These are phyloP conservation scores for Aspergillus nidulans DNA, from an alignment of 495 filamentous ascomycete species.

Conservation along the genomic window DNA sequence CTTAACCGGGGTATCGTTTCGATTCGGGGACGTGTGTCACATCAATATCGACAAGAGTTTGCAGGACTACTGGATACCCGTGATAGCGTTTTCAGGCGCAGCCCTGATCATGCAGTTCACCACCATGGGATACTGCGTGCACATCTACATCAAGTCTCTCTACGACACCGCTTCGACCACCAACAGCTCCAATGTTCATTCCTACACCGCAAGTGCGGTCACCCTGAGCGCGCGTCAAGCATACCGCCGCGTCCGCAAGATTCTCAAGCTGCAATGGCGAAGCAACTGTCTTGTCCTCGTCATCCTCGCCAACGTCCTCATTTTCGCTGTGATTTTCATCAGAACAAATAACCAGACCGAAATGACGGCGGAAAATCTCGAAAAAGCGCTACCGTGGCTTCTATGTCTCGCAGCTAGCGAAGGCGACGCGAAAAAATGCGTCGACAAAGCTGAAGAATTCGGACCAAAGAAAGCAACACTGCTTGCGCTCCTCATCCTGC, in stretches of 20 bases:
- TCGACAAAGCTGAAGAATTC: conserved; percentile 44
- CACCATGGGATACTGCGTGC: conserved; percentile 90
- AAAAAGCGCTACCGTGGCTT: conserved; percentile 61
- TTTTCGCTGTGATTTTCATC: conserved; percentile 87
- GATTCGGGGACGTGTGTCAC: conserved; percentile 87
- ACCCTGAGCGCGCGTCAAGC: conserved; percentile 84
- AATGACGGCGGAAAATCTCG: conserved; percentile 47
- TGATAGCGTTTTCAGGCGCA: conserved; percentile 72
- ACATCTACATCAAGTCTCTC: conserved; percentile 83
- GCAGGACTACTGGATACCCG: conserved; percentile 84
- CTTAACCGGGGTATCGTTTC: conserved; percentile 87
- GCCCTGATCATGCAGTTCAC: conserved; percentile 76
- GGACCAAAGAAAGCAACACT: conserved; percentile 69
- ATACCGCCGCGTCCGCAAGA: conserved; percentile 76
- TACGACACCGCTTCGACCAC: conserved; percentile 65
- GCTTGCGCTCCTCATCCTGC: conserved; percentile 72
- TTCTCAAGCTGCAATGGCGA: conserved; percentile 92
- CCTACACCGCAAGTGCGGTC: conserved; percentile 73
- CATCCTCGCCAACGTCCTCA: conserved; percentile 84
- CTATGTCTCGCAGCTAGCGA: conserved; percentile 57
- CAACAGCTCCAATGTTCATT: conserved; percentile 68
- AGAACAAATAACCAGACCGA: conserved; percentile 69
- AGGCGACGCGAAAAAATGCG: conserved; percentile 64
- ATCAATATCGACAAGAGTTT: conserved; percentile 81
- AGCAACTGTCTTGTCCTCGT: conserved; percentile 81